A percentile compares a stretch with the other conserved stretches of the same genome.
Conservation (phyloP, 1,284 basidiomycete genomes). For the Coniophora puteana region DNA sequence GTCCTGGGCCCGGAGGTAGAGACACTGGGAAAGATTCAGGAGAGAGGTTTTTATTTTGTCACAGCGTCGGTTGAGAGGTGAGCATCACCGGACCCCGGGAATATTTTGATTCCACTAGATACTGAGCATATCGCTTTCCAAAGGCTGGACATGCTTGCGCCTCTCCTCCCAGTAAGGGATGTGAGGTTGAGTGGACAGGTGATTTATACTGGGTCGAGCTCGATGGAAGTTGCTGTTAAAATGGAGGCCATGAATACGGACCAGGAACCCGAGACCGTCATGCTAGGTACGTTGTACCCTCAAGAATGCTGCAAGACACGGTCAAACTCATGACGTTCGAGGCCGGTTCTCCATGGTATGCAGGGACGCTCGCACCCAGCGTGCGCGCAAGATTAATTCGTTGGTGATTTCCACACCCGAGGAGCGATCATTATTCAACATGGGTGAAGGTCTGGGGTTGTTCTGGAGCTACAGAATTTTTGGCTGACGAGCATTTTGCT, state of each 20-base stretch:
- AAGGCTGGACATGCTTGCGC: conserved; percentile 63
- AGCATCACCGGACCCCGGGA: conserved; percentile 13
- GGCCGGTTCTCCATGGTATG: conserved; percentile 84
- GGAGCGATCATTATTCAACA: conserved; percentile 57
- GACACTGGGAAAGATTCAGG: conserved; percentile 47
- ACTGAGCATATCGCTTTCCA: no score
- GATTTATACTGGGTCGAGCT: conserved; percentile 72
- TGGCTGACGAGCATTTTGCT: not conserved
- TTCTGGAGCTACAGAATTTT: not conserved
- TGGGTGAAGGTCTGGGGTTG: conserved; percentile 59
- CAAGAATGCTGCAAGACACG: conserved; percentile 2
- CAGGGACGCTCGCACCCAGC: conserved; percentile 65
- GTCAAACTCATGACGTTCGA: conserved; percentile 14
- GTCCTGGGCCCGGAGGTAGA: conserved; percentile 62
- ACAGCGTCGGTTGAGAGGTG: conserved; percentile 80
- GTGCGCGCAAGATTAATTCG: conserved; percentile 63
- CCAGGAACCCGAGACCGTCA: conserved; percentile 53
- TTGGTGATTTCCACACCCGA: conserved; percentile 58
- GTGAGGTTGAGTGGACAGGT: conserved; percentile 77
- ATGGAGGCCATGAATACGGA: conserved; percentile 62
- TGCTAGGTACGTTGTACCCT: conserved; percentile 49
- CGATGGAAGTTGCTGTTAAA: conserved; percentile 80
- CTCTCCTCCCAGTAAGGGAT: conserved; percentile 58
- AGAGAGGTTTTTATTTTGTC: conserved; percentile 76
- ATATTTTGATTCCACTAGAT: not conserved